Conservation (phyloP, 306 rosid species). For the Casuarina equisetifolia region DNA sequence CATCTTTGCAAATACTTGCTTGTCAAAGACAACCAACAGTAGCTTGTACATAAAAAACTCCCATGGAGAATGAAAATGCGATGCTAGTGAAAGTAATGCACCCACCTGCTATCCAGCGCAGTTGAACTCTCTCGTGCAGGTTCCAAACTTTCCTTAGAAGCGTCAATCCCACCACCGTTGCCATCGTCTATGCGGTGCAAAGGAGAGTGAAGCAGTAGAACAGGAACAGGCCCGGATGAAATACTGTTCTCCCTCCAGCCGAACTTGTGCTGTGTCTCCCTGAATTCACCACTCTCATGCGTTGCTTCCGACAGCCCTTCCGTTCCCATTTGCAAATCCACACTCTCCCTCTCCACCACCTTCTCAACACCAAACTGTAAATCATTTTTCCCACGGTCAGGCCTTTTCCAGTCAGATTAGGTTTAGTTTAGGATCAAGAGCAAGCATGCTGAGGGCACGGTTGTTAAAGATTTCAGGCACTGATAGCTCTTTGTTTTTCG, state of each 20-base stretch:
- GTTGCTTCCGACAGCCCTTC: slow-evolving; percentile 8
- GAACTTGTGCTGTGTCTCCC: slow-evolving; percentile 30
- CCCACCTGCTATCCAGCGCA: slow-evolving; percentile 47
- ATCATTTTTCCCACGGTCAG: slow-evolving; percentile 35
- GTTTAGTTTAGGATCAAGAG: too few relatives aligned
- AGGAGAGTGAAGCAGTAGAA: slow-evolving; percentile 62
- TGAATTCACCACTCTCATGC: background rate
- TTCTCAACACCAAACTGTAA: slow-evolving; percentile 63
- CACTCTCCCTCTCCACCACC: slow-evolving; percentile 59
- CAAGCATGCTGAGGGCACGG: too few relatives aligned
- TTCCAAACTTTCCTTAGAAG: slow-evolving; percentile 16
- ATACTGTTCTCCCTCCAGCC: slow-evolving; percentile 42
- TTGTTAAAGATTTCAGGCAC: too few relatives aligned
- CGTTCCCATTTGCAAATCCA: slow-evolving; percentile 36
- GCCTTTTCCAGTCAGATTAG: too few relatives aligned
- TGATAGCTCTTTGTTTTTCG: too few relatives aligned
- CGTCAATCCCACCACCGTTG: slow-evolving; percentile 19
- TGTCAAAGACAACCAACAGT: slow-evolving; percentile 1
- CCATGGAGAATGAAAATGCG: slow-evolving; percentile 6
- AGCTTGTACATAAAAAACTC: slow-evolving; percentile 12
- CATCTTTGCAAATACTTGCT: background rate
- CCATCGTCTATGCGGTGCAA: slow-evolving; percentile 27
- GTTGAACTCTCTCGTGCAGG: slow-evolving; percentile 26
- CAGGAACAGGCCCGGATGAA: slow-evolving; percentile 61
- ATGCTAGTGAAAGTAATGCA: slow-evolving; percentile 13